Conservation (phyloP, 1,284 basidiomycete species). For the Leucoagaricus sp. region DNA sequence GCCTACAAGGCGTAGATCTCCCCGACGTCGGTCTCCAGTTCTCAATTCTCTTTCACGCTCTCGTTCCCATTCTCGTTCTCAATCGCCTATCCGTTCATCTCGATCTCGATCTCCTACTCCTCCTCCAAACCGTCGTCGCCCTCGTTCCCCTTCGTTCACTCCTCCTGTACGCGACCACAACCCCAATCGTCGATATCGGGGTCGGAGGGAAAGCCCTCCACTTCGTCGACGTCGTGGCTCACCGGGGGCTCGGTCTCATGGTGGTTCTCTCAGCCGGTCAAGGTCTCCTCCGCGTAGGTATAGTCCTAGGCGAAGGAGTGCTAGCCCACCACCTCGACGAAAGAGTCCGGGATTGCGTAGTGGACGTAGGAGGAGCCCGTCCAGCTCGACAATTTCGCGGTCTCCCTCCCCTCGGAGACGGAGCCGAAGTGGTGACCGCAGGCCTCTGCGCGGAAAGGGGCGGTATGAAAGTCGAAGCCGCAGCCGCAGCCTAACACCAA, state of each 20-base stretch:
- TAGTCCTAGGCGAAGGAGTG: slow-evolving; percentile 20
- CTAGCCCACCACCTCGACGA: slow-evolving; percentile 13
- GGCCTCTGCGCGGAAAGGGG: slow-evolving; percentile 15
- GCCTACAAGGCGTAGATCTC: slow-evolving; percentile 5
- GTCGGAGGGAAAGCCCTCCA: slow-evolving; percentile 43
- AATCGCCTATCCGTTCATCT: slow-evolving; percentile 27
- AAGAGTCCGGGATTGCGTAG: slow-evolving; percentile 7
- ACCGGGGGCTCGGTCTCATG: slow-evolving; percentile 33
- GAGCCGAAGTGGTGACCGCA: slow-evolving; percentile 29
- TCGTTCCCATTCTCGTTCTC: slow-evolving; percentile 20
- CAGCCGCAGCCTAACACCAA: slow-evolving; percentile 9
- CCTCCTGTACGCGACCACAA: slow-evolving; percentile 40
- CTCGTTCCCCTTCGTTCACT: slow-evolving; percentile 48
- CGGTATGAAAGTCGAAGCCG: slow-evolving; percentile 10
- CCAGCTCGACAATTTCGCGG: slow-evolving; percentile 22
- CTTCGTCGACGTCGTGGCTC: slow-evolving; percentile 54
- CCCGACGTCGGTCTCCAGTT: slow-evolving; percentile 34
- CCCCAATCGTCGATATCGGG: slow-evolving; percentile 35
- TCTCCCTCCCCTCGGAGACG: slow-evolving; percentile 28
- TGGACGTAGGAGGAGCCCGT: slow-evolving; percentile 23
- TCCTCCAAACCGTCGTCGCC: slow-evolving; percentile 48
- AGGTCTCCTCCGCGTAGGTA: slow-evolving; percentile 21
- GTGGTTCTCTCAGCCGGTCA: slow-evolving; percentile 14
- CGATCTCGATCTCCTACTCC: slow-evolving; percentile 36
- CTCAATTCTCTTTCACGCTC: slow-evolving; percentile 37